phyloP scores from a whole-genome alignment of 371 early-diverging fungal genomes.

The Mortierella sp. region DNA sequence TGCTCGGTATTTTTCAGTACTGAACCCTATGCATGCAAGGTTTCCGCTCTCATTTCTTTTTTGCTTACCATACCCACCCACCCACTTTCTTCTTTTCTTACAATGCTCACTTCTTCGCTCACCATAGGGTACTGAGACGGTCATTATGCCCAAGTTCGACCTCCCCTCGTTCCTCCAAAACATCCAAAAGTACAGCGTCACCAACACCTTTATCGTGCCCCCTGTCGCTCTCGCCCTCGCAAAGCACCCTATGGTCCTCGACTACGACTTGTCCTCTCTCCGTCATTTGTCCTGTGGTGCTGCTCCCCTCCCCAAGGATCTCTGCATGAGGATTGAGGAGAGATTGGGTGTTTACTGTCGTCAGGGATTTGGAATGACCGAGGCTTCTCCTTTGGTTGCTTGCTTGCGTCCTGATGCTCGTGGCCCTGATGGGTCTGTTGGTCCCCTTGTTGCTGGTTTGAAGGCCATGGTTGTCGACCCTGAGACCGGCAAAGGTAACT shows the following conservation, averaged over 20 bases:
- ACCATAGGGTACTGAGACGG: constrained; percentile 43
- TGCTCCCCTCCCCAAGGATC: constrained; percentile 81
- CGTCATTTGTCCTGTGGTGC: constrained; percentile 80
- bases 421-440: constrained; percentile 73
- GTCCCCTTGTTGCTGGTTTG: constrained; percentile 75
- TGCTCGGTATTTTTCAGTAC: neutral
- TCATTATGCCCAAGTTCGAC: constrained; percentile 76
- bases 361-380: constrained; percentile 87
- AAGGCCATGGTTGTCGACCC: constrained; percentile 79
- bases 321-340: constrained; percentile 64
- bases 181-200: constrained; percentile 78
- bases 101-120: neutral
- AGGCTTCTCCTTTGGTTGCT: constrained; percentile 65
- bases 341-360: constrained; percentile 69
- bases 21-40: neutral
- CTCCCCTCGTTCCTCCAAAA: constrained; percentile 64
- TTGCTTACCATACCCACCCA: constrained; percentile 1
- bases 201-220: constrained; percentile 81
- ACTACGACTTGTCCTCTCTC: constrained; percentile 77
- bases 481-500: constrained; percentile 61
- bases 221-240: constrained; percentile 80
- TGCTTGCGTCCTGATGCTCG: constrained; percentile 45
- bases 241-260: constrained; percentile 75
- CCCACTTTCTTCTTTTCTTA: neutral
- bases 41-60: neutral